A percentile compares a stretch with the other conserved stretches of the same genome.
Evolutionary conservation across 352 stramenopile genomes (phyloP).

Genomic region (Phytophthora citrophthora): DNA sequence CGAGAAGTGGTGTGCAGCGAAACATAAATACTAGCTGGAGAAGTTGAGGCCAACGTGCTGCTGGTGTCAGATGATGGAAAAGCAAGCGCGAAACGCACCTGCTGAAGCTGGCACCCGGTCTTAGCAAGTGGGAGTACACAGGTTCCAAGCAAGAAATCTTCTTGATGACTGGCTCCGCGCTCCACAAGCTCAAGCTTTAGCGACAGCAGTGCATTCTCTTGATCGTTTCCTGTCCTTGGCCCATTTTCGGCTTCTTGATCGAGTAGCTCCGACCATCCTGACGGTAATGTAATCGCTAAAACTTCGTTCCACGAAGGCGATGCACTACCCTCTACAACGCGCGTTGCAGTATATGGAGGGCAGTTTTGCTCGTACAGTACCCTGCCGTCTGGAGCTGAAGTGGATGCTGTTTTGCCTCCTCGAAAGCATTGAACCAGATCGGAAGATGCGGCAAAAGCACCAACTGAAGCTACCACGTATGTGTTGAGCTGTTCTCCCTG

Average conservation of each 20-base stretch:
- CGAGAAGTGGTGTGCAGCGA: conserved; percentile 21
- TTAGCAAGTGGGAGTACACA: conserved; percentile 35
- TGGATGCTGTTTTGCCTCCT: conserved; percentile 9
- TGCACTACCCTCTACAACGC: conserved; percentile 50
- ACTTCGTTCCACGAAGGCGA: conserved; percentile 73
- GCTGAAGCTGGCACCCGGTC: conserved; percentile 25
- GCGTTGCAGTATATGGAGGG: conserved; percentile 71
- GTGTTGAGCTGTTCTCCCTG: conserved; percentile 18
- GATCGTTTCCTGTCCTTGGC: not conserved
- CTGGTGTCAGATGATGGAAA: conserved; percentile 21
- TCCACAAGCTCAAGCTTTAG: conserved; percentile 70
- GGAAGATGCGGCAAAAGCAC: conserved; percentile 20
- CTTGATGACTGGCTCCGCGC: conserved; percentile 64
- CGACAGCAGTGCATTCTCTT: not conserved
- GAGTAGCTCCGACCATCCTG: conserved; percentile 38
- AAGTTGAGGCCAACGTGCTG: not conserved
- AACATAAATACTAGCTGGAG: conserved; percentile 22
- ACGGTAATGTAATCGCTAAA: conserved; percentile 57
- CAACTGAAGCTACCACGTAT: conserved; percentile 48
- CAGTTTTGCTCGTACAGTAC: conserved; percentile 53
- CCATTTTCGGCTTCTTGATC: not conserved
- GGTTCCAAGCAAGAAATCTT: conserved; percentile 58
- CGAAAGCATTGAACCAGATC: conserved; percentile 7
- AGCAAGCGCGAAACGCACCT: conserved; percentile 36
- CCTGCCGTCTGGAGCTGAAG: conserved; percentile 6